phyloP scores from a whole-genome alignment of 768 basidiomycete species.

The Tylopilus balloui region DNA sequence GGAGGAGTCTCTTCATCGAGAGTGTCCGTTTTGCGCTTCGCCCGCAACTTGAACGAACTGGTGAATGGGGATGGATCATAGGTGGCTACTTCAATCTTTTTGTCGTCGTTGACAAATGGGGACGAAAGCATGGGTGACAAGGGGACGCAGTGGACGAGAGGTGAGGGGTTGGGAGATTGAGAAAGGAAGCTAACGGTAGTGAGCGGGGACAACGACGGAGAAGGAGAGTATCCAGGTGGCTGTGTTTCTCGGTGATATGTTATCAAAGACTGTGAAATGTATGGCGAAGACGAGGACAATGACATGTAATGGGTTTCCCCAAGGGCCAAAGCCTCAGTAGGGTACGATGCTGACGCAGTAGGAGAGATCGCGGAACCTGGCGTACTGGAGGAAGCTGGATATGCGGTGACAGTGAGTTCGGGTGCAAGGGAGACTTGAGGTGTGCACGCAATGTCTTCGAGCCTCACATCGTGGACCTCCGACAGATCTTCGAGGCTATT shows the following conservation, averaged over 20 bases:
- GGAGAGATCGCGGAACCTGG: not conserved
- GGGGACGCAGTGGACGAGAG: not conserved
- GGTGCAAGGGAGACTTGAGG: not conserved
- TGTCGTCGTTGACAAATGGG: not conserved
- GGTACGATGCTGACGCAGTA: not conserved
- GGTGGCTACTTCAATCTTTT: not conserved
- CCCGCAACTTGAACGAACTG: not conserved
- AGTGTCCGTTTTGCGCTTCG: slow-evolving; percentile 12
- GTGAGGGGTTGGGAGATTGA: slow-evolving; percentile 7
- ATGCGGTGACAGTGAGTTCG: not conserved
- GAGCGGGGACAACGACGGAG: slow-evolving; percentile 16
- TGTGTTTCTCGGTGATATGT: not conserved
- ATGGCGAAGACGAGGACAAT: not conserved
- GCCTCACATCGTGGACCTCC: slow-evolving; percentile 7
- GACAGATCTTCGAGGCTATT: slow-evolving; percentile 13
- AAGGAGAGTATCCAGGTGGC: not conserved
- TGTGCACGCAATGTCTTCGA: slow-evolving; percentile 21
- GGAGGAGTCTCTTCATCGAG: slow-evolving; percentile 1
- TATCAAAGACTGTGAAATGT: not conserved
- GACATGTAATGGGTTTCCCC: not conserved
- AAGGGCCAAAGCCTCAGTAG: not conserved
- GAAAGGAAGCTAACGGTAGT: slow-evolving; percentile 11
- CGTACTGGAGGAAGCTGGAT: not conserved
- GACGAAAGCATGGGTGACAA: not conserved
- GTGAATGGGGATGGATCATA: not conserved